Evolutionary conservation across 2,329 filamentous ascomycete species (phyloP).

Genomic region (Microcyclospora tardicrescens): DNA sequence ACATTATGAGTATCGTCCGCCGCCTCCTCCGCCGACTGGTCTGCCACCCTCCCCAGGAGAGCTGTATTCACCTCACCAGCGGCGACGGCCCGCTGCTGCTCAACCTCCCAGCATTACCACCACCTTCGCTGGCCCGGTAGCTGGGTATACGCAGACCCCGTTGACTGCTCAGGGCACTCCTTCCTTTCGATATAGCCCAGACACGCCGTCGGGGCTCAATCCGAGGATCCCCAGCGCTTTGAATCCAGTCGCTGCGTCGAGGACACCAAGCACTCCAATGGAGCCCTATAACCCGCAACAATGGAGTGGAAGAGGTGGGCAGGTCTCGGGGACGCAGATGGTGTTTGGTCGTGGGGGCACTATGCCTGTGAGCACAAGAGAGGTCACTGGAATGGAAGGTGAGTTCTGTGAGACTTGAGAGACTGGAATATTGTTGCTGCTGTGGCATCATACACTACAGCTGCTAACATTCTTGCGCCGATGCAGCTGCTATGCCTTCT

Average conservation of each 20-base stretch:
- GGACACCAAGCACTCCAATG: slow-evolving; percentile 21
- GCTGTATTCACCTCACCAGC: slow-evolving; percentile 7
- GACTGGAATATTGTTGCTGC: no score
- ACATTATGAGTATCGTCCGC: slow-evolving; percentile 16
- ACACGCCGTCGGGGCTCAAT: slow-evolving; percentile 17
- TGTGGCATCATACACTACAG: no score
- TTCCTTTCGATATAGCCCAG: slow-evolving; percentile 15
- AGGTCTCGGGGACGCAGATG: slow-evolving; percentile 26
- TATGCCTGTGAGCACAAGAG: slow-evolving; percentile 22
- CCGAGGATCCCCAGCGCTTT: slow-evolving; percentile 9
- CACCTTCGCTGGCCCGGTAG: slow-evolving; percentile 24
- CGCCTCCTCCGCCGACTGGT: slow-evolving; percentile 16
- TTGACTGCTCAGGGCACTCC: slow-evolving; percentile 28
- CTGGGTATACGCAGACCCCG: slow-evolving; percentile 23
- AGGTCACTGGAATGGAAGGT: slow-evolving; percentile 39
- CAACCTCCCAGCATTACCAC: slow-evolving; percentile 31
- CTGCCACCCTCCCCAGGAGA: slow-evolving; percentile 9
- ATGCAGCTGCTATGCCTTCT: slow-evolving; percentile 35
- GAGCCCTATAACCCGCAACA: slow-evolving; percentile 38
- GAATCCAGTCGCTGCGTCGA: slow-evolving; percentile 20
- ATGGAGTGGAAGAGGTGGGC: slow-evolving; percentile 29
- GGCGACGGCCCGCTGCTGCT: slow-evolving; percentile 19
- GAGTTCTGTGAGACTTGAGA: background rate
- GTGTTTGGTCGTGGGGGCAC: slow-evolving; percentile 17
- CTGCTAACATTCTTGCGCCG: no score